Percentiles rank a stretch among this genome's conserved stretches.
Evolutionary conservation across 805 yeast species (phyloP).

Genomic region (Sugiyamaella qingdaonensis): DNA sequence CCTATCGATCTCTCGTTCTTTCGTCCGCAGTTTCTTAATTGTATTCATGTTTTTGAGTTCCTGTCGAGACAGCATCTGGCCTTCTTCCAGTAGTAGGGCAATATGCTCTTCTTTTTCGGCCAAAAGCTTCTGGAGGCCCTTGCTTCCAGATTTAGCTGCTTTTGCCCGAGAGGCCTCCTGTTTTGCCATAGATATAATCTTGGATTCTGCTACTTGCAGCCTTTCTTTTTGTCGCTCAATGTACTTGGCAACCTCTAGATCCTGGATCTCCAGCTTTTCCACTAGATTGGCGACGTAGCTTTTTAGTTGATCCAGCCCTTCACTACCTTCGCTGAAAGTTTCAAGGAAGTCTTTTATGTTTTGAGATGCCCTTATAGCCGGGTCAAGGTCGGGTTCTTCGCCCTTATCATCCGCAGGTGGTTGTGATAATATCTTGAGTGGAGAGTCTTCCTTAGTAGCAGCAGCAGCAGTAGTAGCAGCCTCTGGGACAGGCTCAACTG

Average conservation of each 20-base stretch:
- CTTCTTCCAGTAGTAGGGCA: constrained; percentile 66
- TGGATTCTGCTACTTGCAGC: constrained; percentile 7
- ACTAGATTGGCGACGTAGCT: constrained; percentile 1
- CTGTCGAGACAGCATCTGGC: constrained; percentile 62
- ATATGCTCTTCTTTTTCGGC: constrained; percentile 57
- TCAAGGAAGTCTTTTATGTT: constrained; percentile 22
- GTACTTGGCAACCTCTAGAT: neutral
- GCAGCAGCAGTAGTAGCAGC: neutral
- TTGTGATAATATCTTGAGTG: neutral
- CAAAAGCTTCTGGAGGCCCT: constrained; percentile 32
- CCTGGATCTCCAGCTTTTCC: constrained; percentile 4
- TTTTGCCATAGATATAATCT: constrained; percentile 30
- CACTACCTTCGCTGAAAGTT: neutral
- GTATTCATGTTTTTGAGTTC: constrained; percentile 67
- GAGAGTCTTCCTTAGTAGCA: neutral
- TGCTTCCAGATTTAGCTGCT: constrained; percentile 8
- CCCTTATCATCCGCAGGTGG: neutral
- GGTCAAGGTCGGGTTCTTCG: constrained; percentile 6
- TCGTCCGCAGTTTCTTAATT: constrained; percentile 56
- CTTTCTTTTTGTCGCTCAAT: constrained; percentile 5
- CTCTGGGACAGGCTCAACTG: neutral
- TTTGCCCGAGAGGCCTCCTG: constrained; percentile 25
- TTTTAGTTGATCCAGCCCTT: constrained; percentile 8
- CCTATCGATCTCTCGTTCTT: constrained; percentile 39
- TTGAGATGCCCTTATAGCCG: constrained; percentile 30